Conservation (phyloP, 2,329 filamentous ascomycete species). For the Aspergillus melleus region DNA sequence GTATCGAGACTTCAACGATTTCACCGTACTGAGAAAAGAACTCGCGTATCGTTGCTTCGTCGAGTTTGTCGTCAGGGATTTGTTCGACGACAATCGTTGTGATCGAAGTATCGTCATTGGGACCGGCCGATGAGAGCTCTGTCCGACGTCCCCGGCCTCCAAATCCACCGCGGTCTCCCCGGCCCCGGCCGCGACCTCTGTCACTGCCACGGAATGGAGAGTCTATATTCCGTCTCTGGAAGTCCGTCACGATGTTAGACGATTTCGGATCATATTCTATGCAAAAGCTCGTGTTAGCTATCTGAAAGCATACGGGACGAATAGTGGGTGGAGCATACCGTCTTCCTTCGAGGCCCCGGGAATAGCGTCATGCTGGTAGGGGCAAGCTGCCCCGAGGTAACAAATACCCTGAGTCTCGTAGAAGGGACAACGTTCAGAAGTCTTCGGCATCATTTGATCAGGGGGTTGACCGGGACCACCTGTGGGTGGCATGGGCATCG, state of each 20-base stretch:
- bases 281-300: not conserved
- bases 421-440: slow-evolving; percentile 52
- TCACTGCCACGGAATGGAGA: slow-evolving; percentile 29
- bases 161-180: slow-evolving; percentile 45
- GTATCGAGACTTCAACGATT: slow-evolving; percentile 56
- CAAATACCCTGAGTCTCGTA: slow-evolving; percentile 63
- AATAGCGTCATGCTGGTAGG: slow-evolving; percentile 56
- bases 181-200: slow-evolving; percentile 38
- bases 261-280: slow-evolving; percentile 58
- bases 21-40: slow-evolving; percentile 61
- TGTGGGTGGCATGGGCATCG: slow-evolving; percentile 38
- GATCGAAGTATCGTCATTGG: slow-evolving; percentile 53
- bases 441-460: slow-evolving; percentile 31
- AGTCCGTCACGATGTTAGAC: slow-evolving; percentile 43
- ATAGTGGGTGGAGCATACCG: slow-evolving; percentile 25
- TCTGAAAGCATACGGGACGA: not conserved
- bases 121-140: slow-evolving; percentile 55
- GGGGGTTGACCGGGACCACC: slow-evolving; percentile 26
- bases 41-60: slow-evolving; percentile 53
- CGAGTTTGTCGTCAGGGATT: slow-evolving; percentile 59
- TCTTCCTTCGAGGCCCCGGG: slow-evolving; percentile 40
- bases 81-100: slow-evolving; percentile 62
- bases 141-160: slow-evolving; percentile 46
- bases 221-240: slow-evolving; percentile 25
- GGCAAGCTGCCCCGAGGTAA: slow-evolving; percentile 56